phyloP scores from a whole-genome alignment of 1,139 yeast species.

The Candida smagusa region DNA sequence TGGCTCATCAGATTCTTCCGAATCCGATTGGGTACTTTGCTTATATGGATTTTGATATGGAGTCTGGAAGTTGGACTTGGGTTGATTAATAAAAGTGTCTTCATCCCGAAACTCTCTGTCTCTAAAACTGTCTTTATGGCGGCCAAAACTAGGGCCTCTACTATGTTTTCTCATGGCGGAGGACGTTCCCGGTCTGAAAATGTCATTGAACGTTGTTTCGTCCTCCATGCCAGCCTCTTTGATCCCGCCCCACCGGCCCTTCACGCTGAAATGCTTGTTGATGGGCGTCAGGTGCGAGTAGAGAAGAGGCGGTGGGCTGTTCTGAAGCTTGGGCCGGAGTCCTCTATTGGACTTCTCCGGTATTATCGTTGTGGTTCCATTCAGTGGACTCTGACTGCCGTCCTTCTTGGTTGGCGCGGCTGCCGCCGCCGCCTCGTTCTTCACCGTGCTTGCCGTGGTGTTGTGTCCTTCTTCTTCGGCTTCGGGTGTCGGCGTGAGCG shows the following conservation, averaged over 20 bases:
- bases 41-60: conserved; percentile 7
- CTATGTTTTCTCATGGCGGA: conserved; percentile 3
- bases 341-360: conserved; percentile 7
- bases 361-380: conserved; percentile 8
- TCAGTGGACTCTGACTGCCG: conserved; percentile 5
- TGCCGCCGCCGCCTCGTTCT: not conserved
- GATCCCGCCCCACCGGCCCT: conserved; percentile 7
- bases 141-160: conserved; percentile 1
- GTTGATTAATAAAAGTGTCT: conserved; percentile 9
- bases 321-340: conserved; percentile 8
- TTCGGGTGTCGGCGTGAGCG: conserved; percentile 1
- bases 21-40: conserved; percentile 3
- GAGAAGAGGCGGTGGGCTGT: conserved; percentile 12
- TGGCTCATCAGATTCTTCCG: conserved; percentile 2
- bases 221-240: conserved; percentile 8
- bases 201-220: conserved; percentile 14
- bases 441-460: conserved; percentile 2
- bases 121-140: conserved; percentile 1
- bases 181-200: conserved; percentile 10
- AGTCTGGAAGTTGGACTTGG: conserved; percentile 3
- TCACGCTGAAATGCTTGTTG: conserved; percentile 7
- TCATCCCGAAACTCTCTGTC: conserved; percentile 8
- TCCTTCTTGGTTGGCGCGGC: not conserved
- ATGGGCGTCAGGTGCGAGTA: conserved; percentile 36
- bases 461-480: not conserved